Evolutionary conservation across 2,329 filamentous ascomycete genomes (phyloP).

Genomic region (Saccharata proteae): DNA sequence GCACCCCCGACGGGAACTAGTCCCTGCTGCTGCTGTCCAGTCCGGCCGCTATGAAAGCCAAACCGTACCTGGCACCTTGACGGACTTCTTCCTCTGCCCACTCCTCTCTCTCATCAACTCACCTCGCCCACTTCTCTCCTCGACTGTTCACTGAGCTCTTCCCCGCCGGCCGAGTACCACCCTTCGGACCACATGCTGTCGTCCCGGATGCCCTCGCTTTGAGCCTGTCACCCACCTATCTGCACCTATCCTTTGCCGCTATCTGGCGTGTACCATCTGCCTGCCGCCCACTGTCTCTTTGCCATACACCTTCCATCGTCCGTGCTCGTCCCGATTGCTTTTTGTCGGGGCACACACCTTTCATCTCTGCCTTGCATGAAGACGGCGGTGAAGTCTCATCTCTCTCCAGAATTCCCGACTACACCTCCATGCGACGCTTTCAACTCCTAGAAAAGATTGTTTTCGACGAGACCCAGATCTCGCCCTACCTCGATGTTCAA

Average conservation of each 20-base stretch:
- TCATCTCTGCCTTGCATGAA: conserved; percentile 3
- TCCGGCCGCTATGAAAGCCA: not conserved
- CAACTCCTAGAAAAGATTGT: not conserved
- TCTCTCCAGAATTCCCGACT: not conserved
- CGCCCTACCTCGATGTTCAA: conserved; percentile 8
- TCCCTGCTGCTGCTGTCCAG: not conserved
- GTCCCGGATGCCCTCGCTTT: no score
- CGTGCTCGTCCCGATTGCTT: no score
- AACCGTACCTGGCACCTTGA: conserved; percentile 3
- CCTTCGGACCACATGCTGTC: no score
- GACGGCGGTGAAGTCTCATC: no score
- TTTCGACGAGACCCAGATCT: conserved; percentile 4
- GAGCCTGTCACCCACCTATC: no score
- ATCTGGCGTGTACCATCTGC: no score
- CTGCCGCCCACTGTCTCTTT: no score
- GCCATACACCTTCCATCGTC: no score
- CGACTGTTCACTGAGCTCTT: not conserved
- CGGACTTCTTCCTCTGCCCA: no score
- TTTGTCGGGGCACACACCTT: no score
- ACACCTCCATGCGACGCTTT: not conserved
- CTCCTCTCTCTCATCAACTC: conserved; percentile 1
- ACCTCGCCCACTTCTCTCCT: not conserved
- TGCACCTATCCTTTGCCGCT: no score
- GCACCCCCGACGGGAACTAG: conserved; percentile 6
- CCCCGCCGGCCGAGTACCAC: not conserved